Percentiles rank a stretch among this genome's conserved stretches.
These are phyloP conservation scores for Recurvomyces mirabilis DNA, from an alignment of 495 filamentous ascomycete species.

Conservation along the genomic window DNA sequence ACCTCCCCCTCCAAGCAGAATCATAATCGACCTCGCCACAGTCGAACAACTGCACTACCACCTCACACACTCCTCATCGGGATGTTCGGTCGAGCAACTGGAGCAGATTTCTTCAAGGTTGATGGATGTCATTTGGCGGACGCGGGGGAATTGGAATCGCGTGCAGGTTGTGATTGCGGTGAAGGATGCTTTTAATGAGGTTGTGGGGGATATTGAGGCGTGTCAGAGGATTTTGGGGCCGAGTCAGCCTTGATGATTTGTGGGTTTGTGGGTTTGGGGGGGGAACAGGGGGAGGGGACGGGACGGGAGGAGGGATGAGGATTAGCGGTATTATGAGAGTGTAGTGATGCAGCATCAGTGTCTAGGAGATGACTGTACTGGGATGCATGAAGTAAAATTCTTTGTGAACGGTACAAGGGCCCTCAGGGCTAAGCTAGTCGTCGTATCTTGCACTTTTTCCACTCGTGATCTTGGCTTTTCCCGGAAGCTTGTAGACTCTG, in stretches of 20 bases:
- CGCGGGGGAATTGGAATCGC: slow-evolving; percentile 68
- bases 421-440: no score
- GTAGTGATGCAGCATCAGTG: neutral
- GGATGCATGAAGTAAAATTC: neutral
- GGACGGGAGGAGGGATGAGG: neutral
- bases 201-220: slow-evolving; percentile 66
- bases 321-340: neutral
- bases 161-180: slow-evolving; percentile 53
- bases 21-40: slow-evolving; percentile 47
- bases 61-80: slow-evolving; percentile 55
- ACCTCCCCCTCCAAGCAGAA: neutral
- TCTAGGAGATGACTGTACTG: neutral
- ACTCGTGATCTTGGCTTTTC: no score
- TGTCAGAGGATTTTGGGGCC: slow-evolving; percentile 43
- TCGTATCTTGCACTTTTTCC: no score
- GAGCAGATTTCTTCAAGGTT: slow-evolving; percentile 84
- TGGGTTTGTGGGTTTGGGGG: no score
- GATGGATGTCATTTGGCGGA: slow-evolving; percentile 80
- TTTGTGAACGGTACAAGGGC: no score
- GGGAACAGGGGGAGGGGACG: neutral
- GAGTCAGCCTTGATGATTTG: no score
- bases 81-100: slow-evolving; percentile 82
- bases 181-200: slow-evolving; percentile 60
- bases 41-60: slow-evolving; percentile 45
- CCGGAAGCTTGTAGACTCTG: no score